These are phyloP conservation scores for Penicillium sp. DNA, from an alignment of 2,329 filamentous ascomycete genomes.

Conservation along the genomic window DNA sequence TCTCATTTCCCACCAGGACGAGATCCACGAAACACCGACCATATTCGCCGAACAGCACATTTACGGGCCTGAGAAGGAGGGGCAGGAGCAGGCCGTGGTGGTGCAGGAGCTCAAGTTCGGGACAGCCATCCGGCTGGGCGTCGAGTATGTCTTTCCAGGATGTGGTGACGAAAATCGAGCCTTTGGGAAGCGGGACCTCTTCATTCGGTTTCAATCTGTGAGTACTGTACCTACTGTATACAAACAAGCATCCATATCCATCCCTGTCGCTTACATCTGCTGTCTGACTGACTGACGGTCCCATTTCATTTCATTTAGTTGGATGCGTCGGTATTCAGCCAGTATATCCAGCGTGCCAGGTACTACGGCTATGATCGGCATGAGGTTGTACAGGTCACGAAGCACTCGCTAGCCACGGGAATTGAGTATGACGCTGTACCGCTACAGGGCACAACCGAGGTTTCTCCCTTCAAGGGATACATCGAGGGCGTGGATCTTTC, in stretches of 20 bases:
- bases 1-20: conserved; percentile 1
- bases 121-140: neutral
- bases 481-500: neutral
- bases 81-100: neutral
- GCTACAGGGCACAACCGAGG: too few species aligned
- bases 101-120: conserved; percentile 4
- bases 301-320: neutral
- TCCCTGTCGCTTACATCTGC: too few species aligned
- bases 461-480: neutral
- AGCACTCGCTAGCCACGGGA: neutral
- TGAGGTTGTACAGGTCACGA: neutral
- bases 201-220: conserved; percentile 4
- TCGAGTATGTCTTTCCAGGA: conserved; percentile 5
- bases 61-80: neutral
- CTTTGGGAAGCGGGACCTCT: conserved; percentile 3
- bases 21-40: conserved; percentile 1
- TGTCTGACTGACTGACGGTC: neutral
- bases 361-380: conserved; percentile 8
- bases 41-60: neutral
- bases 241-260: too few species aligned
- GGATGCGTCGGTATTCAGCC: neutral
- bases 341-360: neutral
- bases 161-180: neutral
- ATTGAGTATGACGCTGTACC: neutral
- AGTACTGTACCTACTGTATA: neutral